These are phyloP conservation scores for Globisporangium spiculum DNA, from an alignment of 352 stramenopile genomes.

Conservation along the genomic window DNA sequence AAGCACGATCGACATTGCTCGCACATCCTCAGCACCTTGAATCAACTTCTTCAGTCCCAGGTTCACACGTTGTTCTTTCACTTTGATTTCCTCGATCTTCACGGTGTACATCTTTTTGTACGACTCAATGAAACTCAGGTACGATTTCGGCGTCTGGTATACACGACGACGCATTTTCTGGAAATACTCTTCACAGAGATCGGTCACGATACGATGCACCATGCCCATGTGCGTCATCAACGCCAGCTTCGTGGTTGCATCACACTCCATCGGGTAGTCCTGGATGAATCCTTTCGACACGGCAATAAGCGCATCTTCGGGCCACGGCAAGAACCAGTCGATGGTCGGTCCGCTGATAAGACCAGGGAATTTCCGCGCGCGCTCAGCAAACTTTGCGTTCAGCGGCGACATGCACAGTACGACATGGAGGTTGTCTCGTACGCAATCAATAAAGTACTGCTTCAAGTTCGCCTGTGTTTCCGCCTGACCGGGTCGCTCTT, in stretches of 20 bases:
- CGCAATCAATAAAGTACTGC: conserved; percentile 98
- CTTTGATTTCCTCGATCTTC: conserved; percentile 93
- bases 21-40: conserved; percentile 95
- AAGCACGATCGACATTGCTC: conserved; percentile 96
- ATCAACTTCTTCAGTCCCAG: conserved; percentile 97
- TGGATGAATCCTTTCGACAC: conserved; percentile 97
- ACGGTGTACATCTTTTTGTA: conserved; percentile 97
- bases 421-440: conserved; percentile 97
- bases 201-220: conserved; percentile 96
- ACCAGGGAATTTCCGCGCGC: conserved; percentile 96
- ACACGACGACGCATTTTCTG: conserved; percentile 96
- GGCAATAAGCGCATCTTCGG: conserved; percentile 96
- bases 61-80: conserved; percentile 97
- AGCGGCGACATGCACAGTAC: conserved; percentile 99
- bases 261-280: conserved; percentile 95
- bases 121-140: conserved; percentile 97
- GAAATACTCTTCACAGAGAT: conserved; percentile 98
- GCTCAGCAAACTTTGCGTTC: conserved; percentile 96
- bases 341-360: conserved; percentile 97
- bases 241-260: conserved; percentile 75
- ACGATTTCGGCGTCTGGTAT: conserved; percentile 98
- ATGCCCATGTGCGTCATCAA: conserved; percentile 98
- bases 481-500: conserved; percentile 92
- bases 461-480: conserved; percentile 97
- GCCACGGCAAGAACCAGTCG: conserved; percentile 99